These are phyloP conservation scores for Polyporus tsugae DNA, from an alignment of 1,284 basidiomycete genomes.

Conservation along the genomic window DNA sequence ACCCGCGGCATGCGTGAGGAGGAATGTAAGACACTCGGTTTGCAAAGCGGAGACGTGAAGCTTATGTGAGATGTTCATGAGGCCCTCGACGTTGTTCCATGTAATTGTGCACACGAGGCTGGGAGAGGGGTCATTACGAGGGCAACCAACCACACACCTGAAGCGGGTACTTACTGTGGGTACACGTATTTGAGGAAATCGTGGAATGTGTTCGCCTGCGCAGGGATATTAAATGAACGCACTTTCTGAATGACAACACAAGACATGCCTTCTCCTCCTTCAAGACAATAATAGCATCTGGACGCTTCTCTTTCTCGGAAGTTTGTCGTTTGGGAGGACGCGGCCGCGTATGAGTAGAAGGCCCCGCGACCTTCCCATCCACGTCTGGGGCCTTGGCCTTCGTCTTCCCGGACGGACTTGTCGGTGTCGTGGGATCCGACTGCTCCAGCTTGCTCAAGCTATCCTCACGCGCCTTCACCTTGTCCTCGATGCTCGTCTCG, in stretches of 20 bases:
- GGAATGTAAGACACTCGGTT: slow-evolving; percentile 83
- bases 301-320: slow-evolving; percentile 46
- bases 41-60: slow-evolving; percentile 85
- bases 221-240: neutral
- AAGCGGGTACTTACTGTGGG: slow-evolving; percentile 68
- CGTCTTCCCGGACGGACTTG: slow-evolving; percentile 23
- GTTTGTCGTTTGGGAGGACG: slow-evolving; percentile 11
- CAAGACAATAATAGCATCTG: slow-evolving; percentile 82
- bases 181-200: slow-evolving; percentile 89
- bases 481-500: slow-evolving; percentile 35
- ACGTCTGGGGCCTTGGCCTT: slow-evolving; percentile 28
- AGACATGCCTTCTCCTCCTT: slow-evolving; percentile 76
- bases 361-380: slow-evolving; percentile 20
- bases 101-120: slow-evolving; percentile 90
- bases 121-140: slow-evolving; percentile 11
- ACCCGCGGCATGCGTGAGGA: slow-evolving; percentile 90
- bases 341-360: neutral
- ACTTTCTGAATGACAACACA: neutral
- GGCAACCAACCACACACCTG: neutral
- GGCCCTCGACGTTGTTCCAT: slow-evolving; percentile 91
- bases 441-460: slow-evolving; percentile 46
- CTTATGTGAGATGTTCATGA: slow-evolving; percentile 88
- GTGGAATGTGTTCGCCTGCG: slow-evolving; percentile 79
- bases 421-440: slow-evolving; percentile 26
- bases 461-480: slow-evolving; percentile 42